Base-by-base conservation (phyloP, 1,284 basidiomycete genomes). In the Porogramme epimiltina region DNA sequence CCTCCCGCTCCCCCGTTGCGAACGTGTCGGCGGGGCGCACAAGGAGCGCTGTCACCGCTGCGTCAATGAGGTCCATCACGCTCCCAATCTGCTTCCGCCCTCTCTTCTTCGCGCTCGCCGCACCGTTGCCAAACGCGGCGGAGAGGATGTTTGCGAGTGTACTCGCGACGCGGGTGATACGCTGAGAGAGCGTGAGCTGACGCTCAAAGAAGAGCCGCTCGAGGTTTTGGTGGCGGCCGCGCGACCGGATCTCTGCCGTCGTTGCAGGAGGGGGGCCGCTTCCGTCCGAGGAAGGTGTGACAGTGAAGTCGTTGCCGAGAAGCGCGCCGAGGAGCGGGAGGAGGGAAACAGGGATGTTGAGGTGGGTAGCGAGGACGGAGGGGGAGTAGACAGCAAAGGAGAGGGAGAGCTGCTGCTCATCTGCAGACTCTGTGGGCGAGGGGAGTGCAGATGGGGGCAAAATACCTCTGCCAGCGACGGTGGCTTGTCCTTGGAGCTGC, bases 321-420 rank as follows among this genome's bases (percentile, higher is more conserved):
- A 96, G 73, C 2, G 91, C 86, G 10, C 87, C 91, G n/a, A 96
- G 75, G 10, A 96, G 78, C 1, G 94, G 92, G 18, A 96, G 80
- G 44, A 93, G 78, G 0, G 84, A 79, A 0, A 87, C 76, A 0
- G 81, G 76, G 45, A 90, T 69, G 16, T 75, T 70, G 25, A 81
- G 70, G 40, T 73, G 70, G 16, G 64, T 66, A 2, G 57, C 70
- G 18, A 95, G 79, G 0, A 71, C 64, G 2, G 74, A 64, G 0
- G 91, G 88, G n/a, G 77, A 80, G 64, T 87, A 93, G 11, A 82
- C 74, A 1, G 78, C 74, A 47, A 86, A 75, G 0, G 79, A 75
- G 42, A 89, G 67, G 6, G 73, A 68, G 28, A 80, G 70, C n/a
- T 54, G 46, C n/a, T 41, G 36, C 34, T 39, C 44, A 69, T 67